Percentiles rank a stretch among this genome's conserved stretches.
Evolutionary conservation across 2,329 filamentous ascomycete species (phyloP).

Genomic region (Nannizziopsis barbatae): DNA sequence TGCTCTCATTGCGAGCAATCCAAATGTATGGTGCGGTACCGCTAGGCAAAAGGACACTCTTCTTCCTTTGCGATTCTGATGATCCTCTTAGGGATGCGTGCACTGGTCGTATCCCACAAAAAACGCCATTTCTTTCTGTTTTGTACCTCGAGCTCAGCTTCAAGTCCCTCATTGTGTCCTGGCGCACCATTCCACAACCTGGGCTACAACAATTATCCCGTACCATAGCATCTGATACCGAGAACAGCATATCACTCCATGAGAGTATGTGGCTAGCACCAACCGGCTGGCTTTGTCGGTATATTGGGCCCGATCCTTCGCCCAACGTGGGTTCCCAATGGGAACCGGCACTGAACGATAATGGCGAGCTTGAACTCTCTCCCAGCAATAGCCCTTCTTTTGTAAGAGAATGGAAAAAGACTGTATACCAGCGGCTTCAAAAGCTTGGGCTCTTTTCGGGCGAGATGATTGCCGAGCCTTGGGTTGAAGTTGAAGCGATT

Average conservation of each 20-base stretch:
- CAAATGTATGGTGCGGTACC: slow-evolving; percentile 29
- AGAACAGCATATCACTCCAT: slow-evolving; percentile 1
- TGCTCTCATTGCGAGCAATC: slow-evolving; percentile 29
- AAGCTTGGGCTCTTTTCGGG: slow-evolving; percentile 28
- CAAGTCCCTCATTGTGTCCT: slow-evolving; percentile 27
- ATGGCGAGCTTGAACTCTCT: background rate
- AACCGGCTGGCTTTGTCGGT: slow-evolving; percentile 20
- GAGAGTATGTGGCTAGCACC: slow-evolving; percentile 33
- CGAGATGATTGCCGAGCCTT: slow-evolving; percentile 25
- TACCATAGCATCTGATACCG: slow-evolving; percentile 19
- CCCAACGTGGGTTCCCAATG: background rate
- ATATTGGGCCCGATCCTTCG: slow-evolving; percentile 7
- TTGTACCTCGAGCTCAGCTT: slow-evolving; percentile 30
- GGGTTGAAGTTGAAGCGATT: slow-evolving; percentile 34
- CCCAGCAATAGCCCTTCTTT: background rate
- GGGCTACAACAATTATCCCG: slow-evolving; percentile 26
- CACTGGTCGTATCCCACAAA: slow-evolving; percentile 12
- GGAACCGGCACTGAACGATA: background rate
- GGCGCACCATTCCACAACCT: slow-evolving; percentile 28
- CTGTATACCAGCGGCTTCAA: slow-evolving; percentile 28
- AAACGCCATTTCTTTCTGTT: slow-evolving; percentile 22
- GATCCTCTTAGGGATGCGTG: background rate
- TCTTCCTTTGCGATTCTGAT: slow-evolving; percentile 26
- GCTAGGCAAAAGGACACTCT: slow-evolving; percentile 32
- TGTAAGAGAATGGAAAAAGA: slow-evolving; percentile 27